Percentiles rank a stretch among this genome's conserved stretches.
phyloP scores from a whole-genome alignment of 441 rosid species.

The Euphorbia schlechtendalii region DNA sequence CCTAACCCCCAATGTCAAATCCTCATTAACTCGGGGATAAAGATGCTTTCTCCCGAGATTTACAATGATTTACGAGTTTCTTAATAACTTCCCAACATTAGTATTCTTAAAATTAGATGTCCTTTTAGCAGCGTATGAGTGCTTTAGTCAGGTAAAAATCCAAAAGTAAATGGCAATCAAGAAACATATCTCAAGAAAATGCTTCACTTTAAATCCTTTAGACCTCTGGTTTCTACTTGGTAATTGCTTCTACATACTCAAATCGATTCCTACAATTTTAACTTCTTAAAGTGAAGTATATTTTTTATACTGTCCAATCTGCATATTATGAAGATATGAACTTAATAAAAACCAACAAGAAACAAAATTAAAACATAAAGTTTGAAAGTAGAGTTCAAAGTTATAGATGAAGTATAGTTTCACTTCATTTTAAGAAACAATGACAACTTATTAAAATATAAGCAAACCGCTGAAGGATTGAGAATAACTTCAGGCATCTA shows the following conservation, averaged over 20 bases:
- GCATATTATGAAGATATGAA: too few relatives aligned
- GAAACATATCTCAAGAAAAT: conserved; percentile 37
- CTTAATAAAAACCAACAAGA: too few relatives aligned
- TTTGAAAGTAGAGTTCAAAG: too few relatives aligned
- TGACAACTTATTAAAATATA: too few relatives aligned
- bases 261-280: too few relatives aligned
- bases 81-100: conserved; percentile 10
- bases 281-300: too few relatives aligned
- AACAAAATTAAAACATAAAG: too few relatives aligned
- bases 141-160: conserved; percentile 47
- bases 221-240: conserved; percentile 43
- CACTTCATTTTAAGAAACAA: too few relatives aligned
- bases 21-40: conserved; percentile 16
- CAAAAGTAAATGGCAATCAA: conserved; percentile 45
- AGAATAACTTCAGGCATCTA: too few relatives aligned
- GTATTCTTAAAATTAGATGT: conserved; percentile 4
- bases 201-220: conserved; percentile 50
- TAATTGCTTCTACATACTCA: conserved; percentile 36
- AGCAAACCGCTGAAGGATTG: too few relatives aligned
- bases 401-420: too few relatives aligned
- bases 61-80: conserved; percentile 11
- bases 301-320: too few relatives aligned
- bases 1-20: not conserved
- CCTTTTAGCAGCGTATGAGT: conserved; percentile 24
- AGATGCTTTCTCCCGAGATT: conserved; percentile 54